Conservation (phyloP, 2,329 filamentous ascomycete genomes). For the Raffaelea arxii region DNA sequence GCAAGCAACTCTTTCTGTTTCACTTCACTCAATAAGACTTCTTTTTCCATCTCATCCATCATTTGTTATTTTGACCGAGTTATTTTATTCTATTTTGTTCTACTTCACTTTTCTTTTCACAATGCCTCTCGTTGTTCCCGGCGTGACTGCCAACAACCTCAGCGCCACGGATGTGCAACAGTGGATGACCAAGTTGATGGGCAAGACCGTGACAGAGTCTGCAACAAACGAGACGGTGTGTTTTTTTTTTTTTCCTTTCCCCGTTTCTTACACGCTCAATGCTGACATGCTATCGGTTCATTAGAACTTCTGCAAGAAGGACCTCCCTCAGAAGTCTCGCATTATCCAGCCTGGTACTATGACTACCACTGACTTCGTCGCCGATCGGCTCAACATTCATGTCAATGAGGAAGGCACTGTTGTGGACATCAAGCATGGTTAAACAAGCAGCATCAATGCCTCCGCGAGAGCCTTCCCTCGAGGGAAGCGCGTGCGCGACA, state of each 20-base stretch:
- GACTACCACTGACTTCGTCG: constrained; percentile 47
- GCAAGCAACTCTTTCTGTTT: neutral
- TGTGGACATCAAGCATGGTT: constrained; percentile 48
- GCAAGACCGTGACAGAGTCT: constrained; percentile 49
- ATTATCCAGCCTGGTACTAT: constrained; percentile 47
- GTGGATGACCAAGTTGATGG: constrained; percentile 53
- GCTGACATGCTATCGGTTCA: no score
- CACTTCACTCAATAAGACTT: no score
- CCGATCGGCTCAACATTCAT: constrained; percentile 48
- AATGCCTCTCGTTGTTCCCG: constrained; percentile 57
- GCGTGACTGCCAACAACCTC: constrained; percentile 36
- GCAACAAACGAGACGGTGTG: constrained; percentile 42
- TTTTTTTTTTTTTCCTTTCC: constrained; percentile 11
- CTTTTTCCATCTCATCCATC: no score
- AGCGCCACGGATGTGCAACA: constrained; percentile 39
- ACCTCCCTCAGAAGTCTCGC: constrained; percentile 46
- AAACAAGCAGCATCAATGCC: no score
- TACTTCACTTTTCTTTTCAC: constrained; percentile 18
- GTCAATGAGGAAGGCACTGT: constrained; percentile 51
- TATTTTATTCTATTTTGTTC: neutral
- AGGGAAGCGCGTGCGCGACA: no score
- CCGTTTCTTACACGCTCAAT: neutral
- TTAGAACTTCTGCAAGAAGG: constrained; percentile 50
- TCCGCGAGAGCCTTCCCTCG: no score
- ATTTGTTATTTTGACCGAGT: neutral